Conservation (phyloP, 139 green algal species). For the Astrephomene gubernaculifera region DNA sequence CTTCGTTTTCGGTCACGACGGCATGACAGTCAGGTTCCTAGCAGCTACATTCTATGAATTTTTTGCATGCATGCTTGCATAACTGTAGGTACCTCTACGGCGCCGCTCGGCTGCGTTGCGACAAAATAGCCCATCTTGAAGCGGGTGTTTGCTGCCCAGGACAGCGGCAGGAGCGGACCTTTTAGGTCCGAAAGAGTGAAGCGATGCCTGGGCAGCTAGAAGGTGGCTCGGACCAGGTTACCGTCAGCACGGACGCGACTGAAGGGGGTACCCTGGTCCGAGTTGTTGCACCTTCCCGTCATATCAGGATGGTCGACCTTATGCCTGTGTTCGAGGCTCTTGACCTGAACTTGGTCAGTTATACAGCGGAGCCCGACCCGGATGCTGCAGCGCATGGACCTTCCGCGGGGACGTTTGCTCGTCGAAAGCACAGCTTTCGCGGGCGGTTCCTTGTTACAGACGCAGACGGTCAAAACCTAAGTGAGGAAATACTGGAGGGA, state of each 20-base stretch:
- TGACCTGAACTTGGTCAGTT: constrained; percentile 26
- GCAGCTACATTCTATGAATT: no score
- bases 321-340: constrained; percentile 19
- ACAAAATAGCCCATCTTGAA: constrained; percentile 9
- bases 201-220: constrained; percentile 14
- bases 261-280: constrained; percentile 9
- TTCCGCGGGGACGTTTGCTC: neutral
- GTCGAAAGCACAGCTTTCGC: constrained; percentile 10
- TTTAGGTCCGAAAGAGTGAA: neutral
- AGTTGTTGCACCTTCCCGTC: constrained; percentile 6
- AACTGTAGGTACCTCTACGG: neutral
- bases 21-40: no score
- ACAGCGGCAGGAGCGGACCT: constrained; percentile 9
- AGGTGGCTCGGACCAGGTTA: neutral
- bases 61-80: neutral
- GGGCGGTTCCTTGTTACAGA: constrained; percentile 25
- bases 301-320: constrained; percentile 31
- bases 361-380: constrained; percentile 12
- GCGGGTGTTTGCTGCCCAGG: constrained; percentile 9
- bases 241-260: neutral
- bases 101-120: neutral
- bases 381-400: neutral
- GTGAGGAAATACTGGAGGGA: neutral
- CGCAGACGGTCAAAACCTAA: constrained; percentile 4
- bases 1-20: no score